These are phyloP conservation scores for Paramecium octaurelia DNA, from an alignment of 73 alveolate species.

Conservation along the genomic window DNA sequence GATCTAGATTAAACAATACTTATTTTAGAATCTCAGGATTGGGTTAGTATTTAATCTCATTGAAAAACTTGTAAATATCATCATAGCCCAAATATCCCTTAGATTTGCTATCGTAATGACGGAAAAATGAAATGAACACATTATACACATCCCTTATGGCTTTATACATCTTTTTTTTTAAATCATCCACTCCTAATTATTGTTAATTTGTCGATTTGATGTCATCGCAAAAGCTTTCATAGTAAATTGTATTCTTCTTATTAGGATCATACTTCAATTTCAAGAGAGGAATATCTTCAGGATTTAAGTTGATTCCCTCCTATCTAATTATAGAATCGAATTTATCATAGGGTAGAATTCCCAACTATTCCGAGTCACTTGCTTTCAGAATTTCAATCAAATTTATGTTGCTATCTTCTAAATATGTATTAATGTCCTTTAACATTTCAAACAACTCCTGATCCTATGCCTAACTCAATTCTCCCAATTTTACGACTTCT, in stretches of 20 bases:
- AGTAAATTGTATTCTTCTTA: not conserved
- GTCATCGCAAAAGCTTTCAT: slow-evolving; percentile 15
- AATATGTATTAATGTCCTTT: not conserved
- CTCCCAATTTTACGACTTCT: not conserved
- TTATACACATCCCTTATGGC: not conserved
- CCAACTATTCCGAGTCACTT: not conserved
- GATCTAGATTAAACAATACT: not conserved
- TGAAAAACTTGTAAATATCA: slow-evolving; percentile 12
- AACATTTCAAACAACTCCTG: not conserved
- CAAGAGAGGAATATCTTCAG: not conserved
- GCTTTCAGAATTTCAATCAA: not conserved
- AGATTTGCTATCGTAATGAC: not conserved
- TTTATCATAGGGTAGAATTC: not conserved
- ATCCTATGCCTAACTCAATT: not conserved
- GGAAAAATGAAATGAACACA: not conserved
- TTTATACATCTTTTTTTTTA: not conserved
- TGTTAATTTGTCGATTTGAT: not conserved
- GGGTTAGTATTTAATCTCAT: not conserved
- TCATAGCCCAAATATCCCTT: slow-evolving; percentile 10
- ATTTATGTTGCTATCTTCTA: not conserved
- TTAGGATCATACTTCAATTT: slow-evolving; percentile 18
- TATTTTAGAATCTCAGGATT: not conserved
- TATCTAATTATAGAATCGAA: not conserved
- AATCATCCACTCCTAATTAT: not conserved
- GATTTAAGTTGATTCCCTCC: not conserved